These are phyloP conservation scores for Schrenkiella parvula DNA, from an alignment of 345 rosid genomes.

Conservation along the genomic window DNA sequence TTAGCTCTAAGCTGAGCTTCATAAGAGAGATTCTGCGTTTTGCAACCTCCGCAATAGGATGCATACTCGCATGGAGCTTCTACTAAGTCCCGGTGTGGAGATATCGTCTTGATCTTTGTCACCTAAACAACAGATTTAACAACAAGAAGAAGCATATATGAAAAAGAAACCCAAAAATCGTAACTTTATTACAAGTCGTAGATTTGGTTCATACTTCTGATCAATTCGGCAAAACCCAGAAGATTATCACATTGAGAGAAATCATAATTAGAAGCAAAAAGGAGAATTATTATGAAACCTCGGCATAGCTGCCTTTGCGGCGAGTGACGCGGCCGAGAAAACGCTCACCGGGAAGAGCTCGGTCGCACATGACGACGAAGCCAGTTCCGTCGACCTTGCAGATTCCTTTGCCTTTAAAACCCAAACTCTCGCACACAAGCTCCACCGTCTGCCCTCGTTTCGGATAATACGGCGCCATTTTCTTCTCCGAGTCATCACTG, in stretches of 20 bases:
- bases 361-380: constrained; percentile 78
- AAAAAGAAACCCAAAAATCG: neutral
- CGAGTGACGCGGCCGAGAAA: constrained; percentile 85
- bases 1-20: constrained; percentile 86
- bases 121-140: constrained; percentile 36
- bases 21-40: constrained; percentile 71
- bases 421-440: constrained; percentile 80
- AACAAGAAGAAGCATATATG: neutral
- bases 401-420: constrained; percentile 84
- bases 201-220: neutral
- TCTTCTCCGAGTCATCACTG: constrained; percentile 7
- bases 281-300: constrained; percentile 40
- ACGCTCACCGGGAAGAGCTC: constrained; percentile 90
- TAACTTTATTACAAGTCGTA: neutral
- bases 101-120: constrained; percentile 62
- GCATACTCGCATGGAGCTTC: constrained; percentile 95
- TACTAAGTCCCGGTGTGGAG: constrained; percentile 71
- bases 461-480: constrained; percentile 53
- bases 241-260: neutral
- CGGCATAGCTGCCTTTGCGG: constrained; percentile 74
- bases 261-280: neutral
- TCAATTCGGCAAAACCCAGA: neutral
- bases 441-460: constrained; percentile 77
- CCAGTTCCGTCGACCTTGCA: constrained; percentile 82
- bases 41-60: constrained; percentile 79